phyloP scores from a whole-genome alignment of 345 rosid species.

The Cardiospermum halicacabum region DNA sequence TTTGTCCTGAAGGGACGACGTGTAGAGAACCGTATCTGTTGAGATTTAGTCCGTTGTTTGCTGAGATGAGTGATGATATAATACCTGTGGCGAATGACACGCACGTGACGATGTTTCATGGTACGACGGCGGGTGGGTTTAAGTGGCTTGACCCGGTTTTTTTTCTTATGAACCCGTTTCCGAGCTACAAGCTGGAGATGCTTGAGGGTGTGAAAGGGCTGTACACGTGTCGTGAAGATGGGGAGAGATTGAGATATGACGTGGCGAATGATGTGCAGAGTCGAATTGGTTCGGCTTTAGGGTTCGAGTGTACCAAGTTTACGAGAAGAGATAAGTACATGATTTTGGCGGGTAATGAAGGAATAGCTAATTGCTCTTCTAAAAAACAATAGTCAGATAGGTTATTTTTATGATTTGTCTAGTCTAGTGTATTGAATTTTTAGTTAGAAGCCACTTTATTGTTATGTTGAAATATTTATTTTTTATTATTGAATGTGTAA shows the following conservation, averaged over 20 bases:
- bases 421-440: too few relatives aligned
- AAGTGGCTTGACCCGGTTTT: conserved; percentile 70
- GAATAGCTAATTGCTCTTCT: conserved; percentile 24
- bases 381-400: too few relatives aligned
- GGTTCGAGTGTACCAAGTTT: conserved; percentile 58
- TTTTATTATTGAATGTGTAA: too few relatives aligned
- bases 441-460: too few relatives aligned
- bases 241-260: conserved; percentile 36
- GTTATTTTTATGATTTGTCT: too few relatives aligned
- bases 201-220: conserved; percentile 38
- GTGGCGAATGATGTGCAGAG: conserved; percentile 63
- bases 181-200: conserved; percentile 35
- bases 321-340: conserved; percentile 73
- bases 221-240: conserved; percentile 19
- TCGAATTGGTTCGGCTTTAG: conserved; percentile 47
- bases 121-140: conserved; percentile 70
- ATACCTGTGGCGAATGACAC: conserved; percentile 56
- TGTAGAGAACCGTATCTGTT: conserved; percentile 73
- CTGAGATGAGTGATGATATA: conserved; percentile 52
- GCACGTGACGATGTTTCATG: conserved; percentile 52
- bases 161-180: conserved; percentile 61
- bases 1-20: conserved; percentile 89
- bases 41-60: conserved; percentile 70
- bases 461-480: too few relatives aligned
- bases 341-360: conserved; percentile 76